Evolutionary conservation across 179 eudicot species (phyloP).

Genomic region (Dionaea muscipula): DNA sequence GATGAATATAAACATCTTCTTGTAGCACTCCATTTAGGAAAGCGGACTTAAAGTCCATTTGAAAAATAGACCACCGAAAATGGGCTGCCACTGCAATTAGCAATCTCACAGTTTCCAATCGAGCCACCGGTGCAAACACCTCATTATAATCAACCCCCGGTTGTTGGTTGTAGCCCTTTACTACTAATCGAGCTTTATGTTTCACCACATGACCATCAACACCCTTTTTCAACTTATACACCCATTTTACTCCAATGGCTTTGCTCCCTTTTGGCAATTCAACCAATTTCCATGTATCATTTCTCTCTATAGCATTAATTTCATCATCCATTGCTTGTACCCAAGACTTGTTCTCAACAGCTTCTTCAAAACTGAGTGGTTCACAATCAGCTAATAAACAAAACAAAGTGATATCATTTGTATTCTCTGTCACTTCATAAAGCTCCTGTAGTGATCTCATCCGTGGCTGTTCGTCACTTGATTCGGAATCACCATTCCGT

Average conservation of each 20-base stretch:
- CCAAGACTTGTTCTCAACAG: neutral
- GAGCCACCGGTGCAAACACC: no score
- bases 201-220: conserved; percentile 5
- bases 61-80: no score
- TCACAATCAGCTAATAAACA: neutral
- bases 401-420: neutral
- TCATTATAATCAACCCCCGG: conserved; percentile 4
- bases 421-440: neutral
- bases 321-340: neutral
- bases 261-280: neutral
- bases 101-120: no score
- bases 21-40: no score
- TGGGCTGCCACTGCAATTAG: no score
- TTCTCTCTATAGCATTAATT: no score
- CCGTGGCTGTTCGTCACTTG: no score
- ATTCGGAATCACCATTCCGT: no score
- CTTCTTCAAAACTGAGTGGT: neutral
- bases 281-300: neutral
- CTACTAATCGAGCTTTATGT: conserved; percentile 10
- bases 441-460: no score
- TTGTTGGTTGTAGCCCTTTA: conserved; percentile 4
- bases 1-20: no score
- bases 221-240: conserved; percentile 1
- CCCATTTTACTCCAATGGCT: conserved; percentile 4
- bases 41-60: no score